Conservation (phyloP, 2,329 filamentous ascomycete species). For the Penicillium janthinellum region DNA sequence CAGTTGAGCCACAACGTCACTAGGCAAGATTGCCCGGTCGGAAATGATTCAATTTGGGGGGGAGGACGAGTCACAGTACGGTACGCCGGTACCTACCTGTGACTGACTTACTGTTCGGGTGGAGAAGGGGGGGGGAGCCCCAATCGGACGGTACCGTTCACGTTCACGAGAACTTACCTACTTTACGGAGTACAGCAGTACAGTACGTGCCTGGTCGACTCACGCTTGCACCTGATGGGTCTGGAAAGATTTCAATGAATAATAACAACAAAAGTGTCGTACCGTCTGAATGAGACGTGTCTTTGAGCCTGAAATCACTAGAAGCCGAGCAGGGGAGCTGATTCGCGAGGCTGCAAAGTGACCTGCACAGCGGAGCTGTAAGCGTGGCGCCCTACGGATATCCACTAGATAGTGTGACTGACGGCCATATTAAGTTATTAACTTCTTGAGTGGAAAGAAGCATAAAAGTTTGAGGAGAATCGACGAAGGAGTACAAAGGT, state of each 20-base stretch:
- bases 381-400: background rate
- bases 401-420: background rate
- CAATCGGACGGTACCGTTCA: conserved; percentile 7
- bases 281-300: background rate
- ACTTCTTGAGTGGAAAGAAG: background rate
- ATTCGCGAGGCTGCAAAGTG: background rate
- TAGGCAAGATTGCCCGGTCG: conserved; percentile 12
- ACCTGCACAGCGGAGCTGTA: background rate
- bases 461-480: background rate
- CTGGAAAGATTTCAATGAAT: background rate
- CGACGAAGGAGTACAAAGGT: background rate
- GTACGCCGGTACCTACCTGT: too few relatives aligned
- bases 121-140: conserved; percentile 12
- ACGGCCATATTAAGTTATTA: background rate
- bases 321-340: background rate
- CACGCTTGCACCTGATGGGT: background rate
- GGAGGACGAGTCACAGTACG: too few relatives aligned
- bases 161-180: background rate
- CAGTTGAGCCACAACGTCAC: conserved; percentile 23
- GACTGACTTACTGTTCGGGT: conserved; percentile 4
- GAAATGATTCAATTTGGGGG: background rate
- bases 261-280: background rate
- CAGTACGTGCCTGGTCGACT: too few relatives aligned
- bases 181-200: too few relatives aligned
- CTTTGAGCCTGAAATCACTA: background rate